phyloP scores from a whole-genome alignment of 2,329 filamentous ascomycete genomes.

The Cytospora schulzeri region DNA sequence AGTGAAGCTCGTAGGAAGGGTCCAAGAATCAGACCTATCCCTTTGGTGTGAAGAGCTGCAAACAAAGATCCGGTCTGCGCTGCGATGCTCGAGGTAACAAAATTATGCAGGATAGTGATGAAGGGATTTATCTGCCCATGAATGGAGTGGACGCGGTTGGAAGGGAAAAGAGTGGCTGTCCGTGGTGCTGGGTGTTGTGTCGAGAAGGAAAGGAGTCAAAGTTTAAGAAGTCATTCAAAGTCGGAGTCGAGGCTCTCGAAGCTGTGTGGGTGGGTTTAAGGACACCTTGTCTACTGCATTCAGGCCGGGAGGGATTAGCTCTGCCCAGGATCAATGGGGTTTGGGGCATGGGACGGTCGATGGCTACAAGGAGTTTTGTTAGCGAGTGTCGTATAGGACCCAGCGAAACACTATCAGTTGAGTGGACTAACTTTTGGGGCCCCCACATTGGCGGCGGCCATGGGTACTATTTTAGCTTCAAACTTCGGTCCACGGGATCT shows the following conservation, averaged over 20 bases:
- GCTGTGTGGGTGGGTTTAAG: not conserved
- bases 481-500: not conserved
- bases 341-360: no score
- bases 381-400: not conserved
- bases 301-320: not conserved
- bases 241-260: not conserved
- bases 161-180: conserved; percentile 19
- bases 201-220: conserved; percentile 1
- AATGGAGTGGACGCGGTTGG: conserved; percentile 1
- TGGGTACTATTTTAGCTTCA: not conserved
- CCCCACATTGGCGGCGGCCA: not conserved
- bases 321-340: not conserved
- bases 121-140: not conserved
- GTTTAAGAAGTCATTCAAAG: not conserved
- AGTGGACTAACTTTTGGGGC: not conserved
- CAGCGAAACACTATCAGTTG: not conserved
- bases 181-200: conserved; percentile 11
- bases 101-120: conserved; percentile 14
- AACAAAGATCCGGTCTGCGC: conserved; percentile 20
- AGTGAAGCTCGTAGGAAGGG: conserved; percentile 11
- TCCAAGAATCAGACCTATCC: conserved; percentile 1
- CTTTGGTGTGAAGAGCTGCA: conserved; percentile 11
- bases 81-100: conserved; percentile 14
- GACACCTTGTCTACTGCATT: conserved; percentile 1
- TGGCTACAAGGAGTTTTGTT: not conserved